Evolutionary conservation across 306 rosid genomes (phyloP), one percentile per base, ranked within the genome.

Genomic region (Acacia melanoxylon): DNA sequence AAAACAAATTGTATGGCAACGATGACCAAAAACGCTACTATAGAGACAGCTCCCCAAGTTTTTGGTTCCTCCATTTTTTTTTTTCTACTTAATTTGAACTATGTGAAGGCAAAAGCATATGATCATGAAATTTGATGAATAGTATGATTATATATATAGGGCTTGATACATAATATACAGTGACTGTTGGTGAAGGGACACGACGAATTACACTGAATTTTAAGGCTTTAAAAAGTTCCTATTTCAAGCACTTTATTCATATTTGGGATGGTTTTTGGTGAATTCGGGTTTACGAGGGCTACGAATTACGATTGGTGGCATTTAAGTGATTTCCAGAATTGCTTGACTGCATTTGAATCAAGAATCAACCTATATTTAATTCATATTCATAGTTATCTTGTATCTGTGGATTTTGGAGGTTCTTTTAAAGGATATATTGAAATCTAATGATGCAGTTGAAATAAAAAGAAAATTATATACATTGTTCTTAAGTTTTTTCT

Each of bases 41-140:
- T 13, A 3, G 87, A 84, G 1, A 86, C 87, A 8, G 37, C 27
- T 0, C 90, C 90, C 87, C 90, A 84, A 4, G 84, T 84, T 81
- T 81, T 83, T 15, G 87, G 87, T 20, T 81, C 83, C 74, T 19
- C 77, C 86, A 78, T 27, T 86, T 54, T 54, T 27, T 86, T 54
- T 54, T 54, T 54, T 24, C 12, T 59, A 6, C 19, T 22, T 13
- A 27, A 27, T 27, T 27, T 27, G 29, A 27, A 27, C 29, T 27
- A 27, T 27, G 29, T 27, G 29, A 27, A 27, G 29, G 29, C 29
- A 27, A 27, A 27, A 27, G 29, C 29, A 27, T 27, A 1, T 27
- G 29, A 1, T n/a, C n/a, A n/a, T 27, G 29, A 27, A 10, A 22
- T 51, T 35, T 35, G 40, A 35, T 5, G 1, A 35, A 35, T 35